Evolutionary conservation across 2,329 filamentous ascomycete genomes (phyloP), one percentile per base, ranked within the genome.

Genomic region (Ustulina deusta): DNA sequence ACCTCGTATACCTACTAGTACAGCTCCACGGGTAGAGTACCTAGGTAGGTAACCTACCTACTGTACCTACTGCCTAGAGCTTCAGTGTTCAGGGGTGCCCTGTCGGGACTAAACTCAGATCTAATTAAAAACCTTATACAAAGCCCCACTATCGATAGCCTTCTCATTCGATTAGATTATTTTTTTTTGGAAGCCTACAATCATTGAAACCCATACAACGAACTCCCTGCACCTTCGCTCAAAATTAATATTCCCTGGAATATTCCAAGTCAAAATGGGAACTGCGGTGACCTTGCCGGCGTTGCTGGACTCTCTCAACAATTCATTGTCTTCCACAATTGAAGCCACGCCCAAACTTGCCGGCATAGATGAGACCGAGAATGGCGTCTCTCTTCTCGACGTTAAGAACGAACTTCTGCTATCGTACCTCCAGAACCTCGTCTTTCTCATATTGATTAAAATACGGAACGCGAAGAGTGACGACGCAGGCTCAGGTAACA

Each of bases 331-430:
- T 0, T 86, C 89, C 0, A 89, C 92, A 0, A 84, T 91, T 52
- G 89, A 94, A 66, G 89, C 90, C 6, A 85, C 90, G 0, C 88
- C 91, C 0, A 87, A 87, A 56, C 78, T 89, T 20, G 78, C 85
- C n/a, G 79, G 84, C 15, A 87, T 97, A 67, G 83, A 91, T 56
- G 88, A 92, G n/a, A 91, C 92, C 1, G 86, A 90, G 71, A 90
- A 97, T 75, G 95, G 96, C 77, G 96, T 99, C 66, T 97, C 96
- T 0, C 89, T 99, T 0, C 90, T 99, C 75, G 94, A 98, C 78
- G 90, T 93, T 71, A 99, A 99, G 83, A 98, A 97, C 81, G 96
- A 99, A 78, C 86, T 99, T n/a, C 89, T 99, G 20, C 89, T 99
- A 44, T 95, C 95, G 3, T 99, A 99, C 80, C 85, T 99, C 0